phyloP scores from a whole-genome alignment of 305 asterid genomes.

The Fraxinus latifolia region DNA sequence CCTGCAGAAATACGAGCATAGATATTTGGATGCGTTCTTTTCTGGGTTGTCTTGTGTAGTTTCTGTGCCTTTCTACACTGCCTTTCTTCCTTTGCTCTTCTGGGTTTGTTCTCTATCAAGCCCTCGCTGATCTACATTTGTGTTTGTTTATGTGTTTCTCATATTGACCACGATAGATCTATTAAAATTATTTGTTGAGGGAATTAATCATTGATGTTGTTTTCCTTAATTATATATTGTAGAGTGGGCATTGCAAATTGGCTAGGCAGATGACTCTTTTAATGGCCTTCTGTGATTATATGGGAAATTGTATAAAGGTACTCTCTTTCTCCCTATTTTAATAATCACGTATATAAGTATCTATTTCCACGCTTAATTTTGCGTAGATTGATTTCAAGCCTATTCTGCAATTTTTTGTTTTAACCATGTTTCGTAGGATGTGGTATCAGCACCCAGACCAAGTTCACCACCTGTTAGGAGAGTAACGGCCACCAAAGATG shows the following conservation, averaged over 20 bases:
- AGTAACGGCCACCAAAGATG: slow-evolving; percentile 79
- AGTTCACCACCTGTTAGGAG: slow-evolving; percentile 72
- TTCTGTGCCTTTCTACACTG: slow-evolving; percentile 96
- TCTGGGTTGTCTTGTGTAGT: slow-evolving; percentile 82
- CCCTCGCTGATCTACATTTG: slow-evolving; percentile 21
- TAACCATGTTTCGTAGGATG: slow-evolving; percentile 54
- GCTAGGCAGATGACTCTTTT: slow-evolving; percentile 96
- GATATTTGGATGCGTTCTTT: slow-evolving; percentile 69
- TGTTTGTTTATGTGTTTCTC: slow-evolving; percentile 79
- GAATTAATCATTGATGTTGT: background rate
- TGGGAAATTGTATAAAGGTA: slow-evolving; percentile 86
- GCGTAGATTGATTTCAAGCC: background rate
- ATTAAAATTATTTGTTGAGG: background rate
- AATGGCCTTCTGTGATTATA: slow-evolving; percentile 86
- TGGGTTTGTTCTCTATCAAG: slow-evolving; percentile 53
- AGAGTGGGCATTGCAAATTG: slow-evolving; percentile 93
- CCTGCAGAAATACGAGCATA: slow-evolving; percentile 69
- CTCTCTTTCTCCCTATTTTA: slow-evolving; percentile 1
- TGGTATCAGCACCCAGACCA: slow-evolving; percentile 85
- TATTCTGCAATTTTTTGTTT: slow-evolving; percentile 14
- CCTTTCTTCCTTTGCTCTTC: slow-evolving; percentile 90
- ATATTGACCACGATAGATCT: background rate
- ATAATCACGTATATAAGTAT: background rate
- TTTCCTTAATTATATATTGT: slow-evolving; percentile 21
- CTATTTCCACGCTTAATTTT: background rate